Base-by-base conservation (phyloP, 805 yeast species). In the Zygosaccharomyces bailii region DNA sequence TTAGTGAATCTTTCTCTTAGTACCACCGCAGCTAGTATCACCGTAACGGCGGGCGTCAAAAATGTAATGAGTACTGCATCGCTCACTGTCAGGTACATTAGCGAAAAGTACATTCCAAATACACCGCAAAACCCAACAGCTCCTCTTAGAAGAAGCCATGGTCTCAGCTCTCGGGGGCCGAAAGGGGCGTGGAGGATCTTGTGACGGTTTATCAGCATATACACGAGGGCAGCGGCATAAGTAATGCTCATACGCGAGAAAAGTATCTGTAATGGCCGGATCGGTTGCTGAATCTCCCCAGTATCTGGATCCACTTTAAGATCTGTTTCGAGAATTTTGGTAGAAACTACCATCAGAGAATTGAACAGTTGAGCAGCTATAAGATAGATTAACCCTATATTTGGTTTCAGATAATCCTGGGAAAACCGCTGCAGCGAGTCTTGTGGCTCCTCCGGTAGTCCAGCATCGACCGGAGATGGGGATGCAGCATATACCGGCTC, bases 51-150 rank as follows among this genome's bases (percentile, higher is more conserved):
- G 0, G 97, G 97, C 0, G 80, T 71, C 55, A 89, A 63, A 53
- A 89, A 89, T 2, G 91, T 79, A 40, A 89, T 82, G 11, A 85
- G 82, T 1, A 86, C 82, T 0, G 95, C 86, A 57, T 89, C 96
- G 8, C 90, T 81, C 4, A 89, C 74, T 40, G 86, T 76, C 36
- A 89, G 70, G 55, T 84, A 86, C 66, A 79, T 73, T 51, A 89
- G 67, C 1, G 95, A 79, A 59, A 72, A 86, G 62, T 86, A 89
- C 58, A 85, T 70, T 3, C 91, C 83, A 57, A 82, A 82, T 4
- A 88, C 95, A 3, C 96, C 95, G 45, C 84, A 61, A 54, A 81
- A 86, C 4, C 97, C 97, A 11, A 79, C 71, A 1, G 73, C 39
- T 0, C 96, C 96, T 48, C 96, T 70, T 4, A 76, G 36, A 0